Conservation (phyloP, 176 grass and related monocot species). For the Aegilops bicornis region DNA sequence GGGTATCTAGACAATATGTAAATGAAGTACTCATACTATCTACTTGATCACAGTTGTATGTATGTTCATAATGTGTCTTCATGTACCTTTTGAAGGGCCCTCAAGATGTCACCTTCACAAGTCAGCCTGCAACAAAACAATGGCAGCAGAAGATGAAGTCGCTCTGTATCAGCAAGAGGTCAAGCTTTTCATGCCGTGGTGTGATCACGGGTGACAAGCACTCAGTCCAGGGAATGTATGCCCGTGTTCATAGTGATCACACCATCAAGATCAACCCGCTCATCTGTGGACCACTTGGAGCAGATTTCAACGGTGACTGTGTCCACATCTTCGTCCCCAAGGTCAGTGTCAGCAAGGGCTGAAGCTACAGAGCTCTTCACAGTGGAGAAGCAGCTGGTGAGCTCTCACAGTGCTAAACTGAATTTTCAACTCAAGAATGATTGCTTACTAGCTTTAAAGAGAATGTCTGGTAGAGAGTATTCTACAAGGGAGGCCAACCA, state of each 20-base stretch:
- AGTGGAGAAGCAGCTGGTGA: slow-evolving; percentile 57
- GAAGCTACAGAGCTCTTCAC: slow-evolving; percentile 61
- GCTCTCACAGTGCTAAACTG: slow-evolving; percentile 54
- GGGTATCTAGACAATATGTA: slow-evolving; percentile 31
- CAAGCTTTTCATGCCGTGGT: slow-evolving; percentile 49
- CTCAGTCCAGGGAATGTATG: slow-evolving; percentile 53
- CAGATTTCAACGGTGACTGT: slow-evolving; percentile 73
- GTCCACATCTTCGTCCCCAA: slow-evolving; percentile 64
- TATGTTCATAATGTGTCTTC: background rate
- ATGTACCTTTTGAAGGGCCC: slow-evolving; percentile 38
- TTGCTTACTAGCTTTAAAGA: slow-evolving; percentile 52
- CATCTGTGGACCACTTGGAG: slow-evolving; percentile 65
- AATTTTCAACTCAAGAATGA: slow-evolving; percentile 68
- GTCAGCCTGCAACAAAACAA: slow-evolving; percentile 37
- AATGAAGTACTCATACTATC: background rate
- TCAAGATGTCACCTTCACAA: slow-evolving; percentile 26
- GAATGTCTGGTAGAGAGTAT: slow-evolving; percentile 27
- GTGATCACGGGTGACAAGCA: slow-evolving; percentile 70
- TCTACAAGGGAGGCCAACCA: slow-evolving; percentile 38
- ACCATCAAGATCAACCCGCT: slow-evolving; percentile 67
- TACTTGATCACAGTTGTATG: background rate
- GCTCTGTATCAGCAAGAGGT: slow-evolving; percentile 63
- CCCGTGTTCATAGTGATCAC: slow-evolving; percentile 46
- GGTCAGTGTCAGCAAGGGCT: slow-evolving; percentile 54
- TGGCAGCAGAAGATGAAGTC: slow-evolving; percentile 68